Conservation (phyloP, 108 stramenopile species). For the Nitzschia inconspicua region DNA sequence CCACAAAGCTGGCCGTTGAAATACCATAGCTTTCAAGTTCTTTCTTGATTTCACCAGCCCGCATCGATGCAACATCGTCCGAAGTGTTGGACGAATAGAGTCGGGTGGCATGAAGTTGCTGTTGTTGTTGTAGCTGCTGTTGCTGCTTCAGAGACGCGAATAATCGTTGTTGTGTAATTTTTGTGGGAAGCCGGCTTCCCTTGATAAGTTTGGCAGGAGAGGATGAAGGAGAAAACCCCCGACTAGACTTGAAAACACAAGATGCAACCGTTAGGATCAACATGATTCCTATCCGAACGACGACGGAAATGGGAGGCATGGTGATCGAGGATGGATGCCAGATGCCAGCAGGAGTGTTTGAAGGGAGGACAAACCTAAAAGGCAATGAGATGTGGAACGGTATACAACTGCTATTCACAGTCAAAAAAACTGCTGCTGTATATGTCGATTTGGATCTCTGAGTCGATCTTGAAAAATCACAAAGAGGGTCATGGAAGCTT, state of each 20-base stretch:
- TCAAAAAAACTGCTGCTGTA: not conserved
- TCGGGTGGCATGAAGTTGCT: too few species aligned
- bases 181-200: not conserved
- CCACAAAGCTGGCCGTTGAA: slow-evolving; percentile 61
- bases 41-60: slow-evolving; percentile 64
- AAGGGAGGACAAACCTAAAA: too few species aligned
- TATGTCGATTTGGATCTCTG: too few species aligned
- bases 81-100: not conserved
- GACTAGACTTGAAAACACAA: slow-evolving; percentile 10
- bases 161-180: not conserved
- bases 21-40: slow-evolving; percentile 82
- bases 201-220: slow-evolving; percentile 3
- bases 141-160: not conserved
- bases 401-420: too few species aligned
- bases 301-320: not conserved
- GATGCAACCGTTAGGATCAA: too few species aligned
- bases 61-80: slow-evolving; percentile 52
- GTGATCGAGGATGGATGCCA: too few species aligned
- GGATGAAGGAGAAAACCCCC: too few species aligned
- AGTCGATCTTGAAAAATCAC: not conserved
- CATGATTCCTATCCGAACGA: too few species aligned
- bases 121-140: not conserved
- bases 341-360: too few species aligned
- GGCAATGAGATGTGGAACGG: too few species aligned
- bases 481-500: not conserved